Evolutionary conservation across 306 rosid genomes (phyloP), one percentile per base, ranked within the genome.

Genomic region (Delonix regia): DNA sequence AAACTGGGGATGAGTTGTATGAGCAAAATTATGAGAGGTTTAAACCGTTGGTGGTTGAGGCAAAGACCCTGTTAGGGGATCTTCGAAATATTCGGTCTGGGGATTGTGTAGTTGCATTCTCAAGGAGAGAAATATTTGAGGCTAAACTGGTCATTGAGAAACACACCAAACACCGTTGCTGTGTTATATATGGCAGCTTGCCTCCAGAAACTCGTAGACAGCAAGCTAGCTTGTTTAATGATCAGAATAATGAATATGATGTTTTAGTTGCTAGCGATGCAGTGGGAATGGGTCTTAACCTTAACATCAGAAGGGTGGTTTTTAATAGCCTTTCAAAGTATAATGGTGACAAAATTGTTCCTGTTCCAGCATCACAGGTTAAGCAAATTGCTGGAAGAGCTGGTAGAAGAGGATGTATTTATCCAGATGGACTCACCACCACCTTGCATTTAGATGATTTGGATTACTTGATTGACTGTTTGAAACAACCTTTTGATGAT

Each of bases 301-400:
- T 94, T 39, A 94, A 94, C 78, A 94, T 94, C 52, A 81, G 99
- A 86, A 89, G 97, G 85, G 97, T 94, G 52, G 86, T 94, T 78
- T 94, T 94, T 78, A 86, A 92, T 77, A 81, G 76, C 83, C 91
- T 94, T 56, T 73, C 93, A 19, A 94, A 94, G 82, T 94, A 86
- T 86, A 90, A 90, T 65, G 99, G 99, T 60, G 95, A 94, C 88
- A 92, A 83, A 88, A 70, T 77, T 71, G 86, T 92, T 80, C 90
- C 90, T 4, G 97, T 94, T 85, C 94, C 91, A 28, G 97, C 95
- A 2, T 90, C 99, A 24, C 97, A 89, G 85, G 95, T 94, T 84
- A 94, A 92, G 88, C 97, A 92, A 84, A 94, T 94, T 81, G 95
- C 97, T 21, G 99, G 99, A 75, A 89, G 99, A 83, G 97, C 99